Evolutionary conservation across 2,329 filamentous ascomycete genomes (phyloP), one percentile per base, ranked within the genome.

Genomic region (Exophiala bonariae): DNA sequence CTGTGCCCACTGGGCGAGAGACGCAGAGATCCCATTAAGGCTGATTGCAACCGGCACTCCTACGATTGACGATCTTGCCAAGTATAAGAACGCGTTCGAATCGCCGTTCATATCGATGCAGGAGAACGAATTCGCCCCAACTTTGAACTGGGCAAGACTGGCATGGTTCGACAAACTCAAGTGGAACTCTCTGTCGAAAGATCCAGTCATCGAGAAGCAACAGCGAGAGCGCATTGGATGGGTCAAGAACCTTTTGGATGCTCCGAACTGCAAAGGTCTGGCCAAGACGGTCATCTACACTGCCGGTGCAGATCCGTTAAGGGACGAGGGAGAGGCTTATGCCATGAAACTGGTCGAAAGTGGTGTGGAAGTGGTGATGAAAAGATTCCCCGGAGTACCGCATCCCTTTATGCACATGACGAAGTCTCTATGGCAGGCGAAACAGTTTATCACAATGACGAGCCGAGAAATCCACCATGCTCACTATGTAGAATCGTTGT

Each of bases 361-460:
- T n/a, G 74, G 74, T 2, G 71, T 70, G 48, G 67, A 73, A 54
- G 73, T 77, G 18, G 69, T 68, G 1, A 50, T 72, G 49, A 71
- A 69, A 57, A 60, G 74, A n/a, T 77, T 75, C 50, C 54, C 61
- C 1, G 74, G 74, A 0, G 69, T 74, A 23, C 75, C 75, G 8
- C 75, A 78, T 51, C 71, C 70, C 0, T 78, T 77, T 54, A 73
- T 74, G 71, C 72, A 75, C 55, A 75, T 75, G 72, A 71, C 66
- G 54, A 56, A 57, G 9, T 36, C 23, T 41, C 41, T 65, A 3
- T 59, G 56, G 57, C 61, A 65, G 42, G 63, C 61, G 4, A 58
- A 49, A 19, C 38, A 65, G 35, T 65, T 62, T 32, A 64, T 65
- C 34, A 57, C 63, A 17, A 51, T 59, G 52, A 56, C 56, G 4